Evolutionary conservation across 805 yeast species (phyloP), one percentile per base, ranked within the genome.

Genomic region (Zygosaccharomyces rouxii): DNA sequence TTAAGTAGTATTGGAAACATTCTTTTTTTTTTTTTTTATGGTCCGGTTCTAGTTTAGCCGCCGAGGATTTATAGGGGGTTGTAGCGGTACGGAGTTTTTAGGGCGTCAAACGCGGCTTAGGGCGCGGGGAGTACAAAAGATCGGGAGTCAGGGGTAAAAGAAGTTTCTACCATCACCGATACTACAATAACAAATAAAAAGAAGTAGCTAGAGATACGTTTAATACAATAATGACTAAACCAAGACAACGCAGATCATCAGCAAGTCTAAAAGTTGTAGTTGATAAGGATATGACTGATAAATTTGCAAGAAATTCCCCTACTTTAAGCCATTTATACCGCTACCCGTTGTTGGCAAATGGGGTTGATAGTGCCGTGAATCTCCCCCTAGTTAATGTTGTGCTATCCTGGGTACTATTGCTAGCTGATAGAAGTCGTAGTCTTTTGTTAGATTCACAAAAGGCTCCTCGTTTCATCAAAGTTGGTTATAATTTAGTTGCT

Each of bases 291-390:
- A 49, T 53, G 4, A 51, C 57, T 11, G 60, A 59, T 13, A 55
- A 51, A 46, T 60, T 58, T 46, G 60, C 64, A 10, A 55, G 57
- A 10, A 56, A 59, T 18, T 60, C 60, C 7, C 62, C 64, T 6
- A 56, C 62, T 26, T 35, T 60, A 44, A 58, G 53, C 46, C 62
- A 60, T 47, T 39, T 60, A 35, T 50, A 53, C 48, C 59, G 56
- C 44, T 60, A 60, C 45, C 58, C 55, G 1, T 29, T 39, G 26
- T 46, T 60, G 28, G 48, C 53, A 7, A 49, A 41, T 22, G 31
- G 48, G 7, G 43, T 57, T 19, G 54, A 55, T 47, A 51, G 35
- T 21, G 31, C 56, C 29, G 51, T 60, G 26, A 47, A 55, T 33
- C 44, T 51, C 29, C 54, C 63, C 1, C 38, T 58, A 19, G 48